phyloP scores from a whole-genome alignment of 805 yeast species.

The Grigorovia transvaalensis region DNA sequence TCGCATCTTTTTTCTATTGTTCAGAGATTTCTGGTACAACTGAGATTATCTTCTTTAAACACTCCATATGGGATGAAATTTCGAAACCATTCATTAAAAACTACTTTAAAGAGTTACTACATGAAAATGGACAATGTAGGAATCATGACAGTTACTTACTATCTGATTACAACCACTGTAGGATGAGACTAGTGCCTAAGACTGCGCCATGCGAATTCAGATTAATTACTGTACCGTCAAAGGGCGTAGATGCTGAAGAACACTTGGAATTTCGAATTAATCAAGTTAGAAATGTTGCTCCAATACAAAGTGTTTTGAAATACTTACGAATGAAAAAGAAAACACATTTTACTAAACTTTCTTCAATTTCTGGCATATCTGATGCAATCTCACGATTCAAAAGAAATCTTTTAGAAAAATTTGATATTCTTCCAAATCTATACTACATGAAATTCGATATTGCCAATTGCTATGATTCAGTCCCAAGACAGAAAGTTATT shows the following conservation, averaged over 20 bases:
- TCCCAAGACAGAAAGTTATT: constrained; percentile 40
- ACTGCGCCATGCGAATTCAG: constrained; percentile 40
- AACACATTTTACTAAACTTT: constrained; percentile 26
- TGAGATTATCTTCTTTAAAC: constrained; percentile 43
- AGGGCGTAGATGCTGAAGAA: constrained; percentile 28
- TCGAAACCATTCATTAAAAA: constrained; percentile 33
- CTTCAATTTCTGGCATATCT: constrained; percentile 40
- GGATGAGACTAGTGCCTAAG: constrained; percentile 50
- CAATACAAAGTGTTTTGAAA: constrained; percentile 32
- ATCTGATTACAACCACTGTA: constrained; percentile 30
- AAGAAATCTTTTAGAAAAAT: constrained; percentile 8
- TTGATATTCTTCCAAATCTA: constrained; percentile 28
- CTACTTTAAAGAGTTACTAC: constrained; percentile 35
- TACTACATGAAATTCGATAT: constrained; percentile 66
- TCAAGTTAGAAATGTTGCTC: constrained; percentile 32
- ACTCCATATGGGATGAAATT: constrained; percentile 43
- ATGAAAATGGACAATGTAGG: constrained; percentile 9
- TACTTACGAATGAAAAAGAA: constrained; percentile 24
- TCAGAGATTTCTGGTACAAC: constrained; percentile 42
- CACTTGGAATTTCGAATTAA: constrained; percentile 28
- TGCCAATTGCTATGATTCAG: constrained; percentile 63
- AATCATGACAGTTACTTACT: constrained; percentile 15
- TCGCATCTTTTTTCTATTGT: constrained; percentile 53
- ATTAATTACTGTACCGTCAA: constrained; percentile 46
- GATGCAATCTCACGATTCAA: constrained; percentile 32